phyloP scores from a whole-genome alignment of 352 stramenopile species.

The Pythium monospermum region DNA sequence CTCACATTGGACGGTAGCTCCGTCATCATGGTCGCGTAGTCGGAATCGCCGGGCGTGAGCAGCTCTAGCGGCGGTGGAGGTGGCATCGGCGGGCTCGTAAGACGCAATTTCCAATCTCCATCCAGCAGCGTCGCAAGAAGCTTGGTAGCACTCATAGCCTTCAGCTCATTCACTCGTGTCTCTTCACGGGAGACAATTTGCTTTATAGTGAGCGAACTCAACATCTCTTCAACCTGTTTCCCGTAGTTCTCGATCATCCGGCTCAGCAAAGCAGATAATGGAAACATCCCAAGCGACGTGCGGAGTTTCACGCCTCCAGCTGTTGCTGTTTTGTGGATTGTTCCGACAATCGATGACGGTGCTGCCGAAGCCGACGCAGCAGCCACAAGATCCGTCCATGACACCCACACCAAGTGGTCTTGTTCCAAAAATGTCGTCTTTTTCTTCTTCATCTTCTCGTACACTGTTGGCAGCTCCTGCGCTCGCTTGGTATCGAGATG shows the following conservation, averaged over 20 bases:
- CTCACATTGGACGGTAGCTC: neutral
- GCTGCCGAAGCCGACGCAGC: too few species aligned
- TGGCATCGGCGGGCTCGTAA: conserved; percentile 1
- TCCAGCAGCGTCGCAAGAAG: conserved; percentile 1
- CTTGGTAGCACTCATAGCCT: neutral
- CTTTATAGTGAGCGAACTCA: neutral
- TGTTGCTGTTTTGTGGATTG: neutral
- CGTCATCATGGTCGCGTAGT: conserved; percentile 4
- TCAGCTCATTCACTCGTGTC: neutral
- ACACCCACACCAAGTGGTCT: conserved; percentile 20
- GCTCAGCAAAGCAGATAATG: neutral
- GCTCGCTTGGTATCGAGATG: conserved; percentile 2
- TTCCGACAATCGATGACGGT: too few species aligned
- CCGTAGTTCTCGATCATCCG: neutral
- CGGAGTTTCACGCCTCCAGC: neutral
- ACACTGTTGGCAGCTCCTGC: neutral
- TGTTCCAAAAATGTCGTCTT: neutral
- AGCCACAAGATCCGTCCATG: conserved; percentile 6
- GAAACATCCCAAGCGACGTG: neutral
- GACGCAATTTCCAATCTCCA: conserved; percentile 6
- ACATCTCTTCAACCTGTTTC: neutral
- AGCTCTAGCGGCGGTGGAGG: conserved; percentile 4
- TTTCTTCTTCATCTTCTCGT: neutral
- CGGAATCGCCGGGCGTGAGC: neutral
- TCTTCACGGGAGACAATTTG: conserved; percentile 10